Evolutionary conservation across 75 land plant genomes (phyloP).

Genomic region (Isoetes taiwanensis): DNA sequence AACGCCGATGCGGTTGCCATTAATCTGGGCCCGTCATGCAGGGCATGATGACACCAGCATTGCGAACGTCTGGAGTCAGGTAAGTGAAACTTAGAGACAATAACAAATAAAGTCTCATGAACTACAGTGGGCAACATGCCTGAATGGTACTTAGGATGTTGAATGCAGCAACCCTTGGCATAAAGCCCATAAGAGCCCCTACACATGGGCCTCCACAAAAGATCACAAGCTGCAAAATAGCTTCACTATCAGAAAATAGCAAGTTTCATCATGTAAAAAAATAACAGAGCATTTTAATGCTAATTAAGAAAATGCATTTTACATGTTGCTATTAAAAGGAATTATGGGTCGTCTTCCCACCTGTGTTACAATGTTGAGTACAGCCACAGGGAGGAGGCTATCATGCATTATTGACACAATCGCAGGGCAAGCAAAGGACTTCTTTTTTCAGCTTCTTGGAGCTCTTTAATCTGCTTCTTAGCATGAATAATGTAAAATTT

Average conservation of each 20-base stretch:
- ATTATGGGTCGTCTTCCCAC: too few species aligned
- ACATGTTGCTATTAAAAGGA: too few species aligned
- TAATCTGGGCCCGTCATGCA: neutral
- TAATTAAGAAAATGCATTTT: too few species aligned
- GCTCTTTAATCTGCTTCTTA: too few species aligned
- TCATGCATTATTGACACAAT: neutral
- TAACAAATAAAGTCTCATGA: neutral
- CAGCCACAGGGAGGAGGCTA: slow-evolving; percentile 7
- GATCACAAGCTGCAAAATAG: slow-evolving; percentile 8
- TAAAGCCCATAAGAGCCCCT: slow-evolving; percentile 11
- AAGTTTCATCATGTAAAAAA: neutral
- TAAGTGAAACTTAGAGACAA: neutral
- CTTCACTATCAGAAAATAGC: neutral
- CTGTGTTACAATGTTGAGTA: neutral
- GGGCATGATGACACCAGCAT: slow-evolving; percentile 9
- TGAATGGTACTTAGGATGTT: slow-evolving; percentile 10
- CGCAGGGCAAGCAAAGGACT: slow-evolving; percentile 6
- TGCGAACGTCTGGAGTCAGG: slow-evolving; percentile 10
- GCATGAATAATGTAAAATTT: too few species aligned
- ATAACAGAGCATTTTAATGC: neutral
- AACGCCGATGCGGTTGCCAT: neutral
- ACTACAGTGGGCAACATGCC: neutral
- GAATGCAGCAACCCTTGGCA: slow-evolving; percentile 10
- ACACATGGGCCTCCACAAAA: slow-evolving; percentile 15
- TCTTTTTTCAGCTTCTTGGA: too few species aligned